Conservation (phyloP, 805 yeast genomes). For the Saturnispora serradocipensis region DNA sequence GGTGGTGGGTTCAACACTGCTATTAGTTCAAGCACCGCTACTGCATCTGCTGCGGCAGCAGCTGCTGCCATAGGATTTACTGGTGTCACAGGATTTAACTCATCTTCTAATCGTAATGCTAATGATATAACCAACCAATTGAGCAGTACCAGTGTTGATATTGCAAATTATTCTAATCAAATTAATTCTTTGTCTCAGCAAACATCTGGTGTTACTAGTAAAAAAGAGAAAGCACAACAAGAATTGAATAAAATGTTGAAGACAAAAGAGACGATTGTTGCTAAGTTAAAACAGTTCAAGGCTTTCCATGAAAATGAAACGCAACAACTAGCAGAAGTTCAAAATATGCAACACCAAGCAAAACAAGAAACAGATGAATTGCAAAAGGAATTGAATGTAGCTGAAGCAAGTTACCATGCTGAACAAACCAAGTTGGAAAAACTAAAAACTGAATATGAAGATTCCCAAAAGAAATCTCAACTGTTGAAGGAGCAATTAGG, state of each 20-base stretch:
- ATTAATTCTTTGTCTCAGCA: slow-evolving; percentile 70
- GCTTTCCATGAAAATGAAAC: slow-evolving; percentile 72
- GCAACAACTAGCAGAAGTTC: slow-evolving; percentile 64
- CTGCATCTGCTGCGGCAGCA: slow-evolving; percentile 3
- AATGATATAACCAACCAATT: slow-evolving; percentile 43
- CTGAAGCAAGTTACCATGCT: slow-evolving; percentile 72
- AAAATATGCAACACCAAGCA: slow-evolving; percentile 48
- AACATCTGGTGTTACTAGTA: slow-evolving; percentile 59
- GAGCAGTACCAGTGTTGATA: slow-evolving; percentile 72
- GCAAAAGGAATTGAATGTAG: slow-evolving; percentile 60
- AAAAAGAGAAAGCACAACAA: slow-evolving; percentile 64
- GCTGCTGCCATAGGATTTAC: slow-evolving; percentile 9
- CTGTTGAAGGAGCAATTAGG: slow-evolving; percentile 62
- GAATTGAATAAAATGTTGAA: slow-evolving; percentile 63
- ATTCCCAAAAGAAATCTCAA: slow-evolving; percentile 59
- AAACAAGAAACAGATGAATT: slow-evolving; percentile 60
- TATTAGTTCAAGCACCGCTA: neutral
- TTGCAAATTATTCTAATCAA: slow-evolving; percentile 81
- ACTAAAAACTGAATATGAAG: slow-evolving; percentile 50
- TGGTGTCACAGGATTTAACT: neutral
- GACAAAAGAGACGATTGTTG: slow-evolving; percentile 62
- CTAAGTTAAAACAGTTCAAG: slow-evolving; percentile 58
- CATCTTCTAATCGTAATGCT: neutral
- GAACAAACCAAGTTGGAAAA: slow-evolving; percentile 56
- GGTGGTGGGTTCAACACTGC: slow-evolving; percentile 9